Evolutionary conservation across 257 asterid species (phyloP).

Genomic region (Capsicum baccatum): DNA sequence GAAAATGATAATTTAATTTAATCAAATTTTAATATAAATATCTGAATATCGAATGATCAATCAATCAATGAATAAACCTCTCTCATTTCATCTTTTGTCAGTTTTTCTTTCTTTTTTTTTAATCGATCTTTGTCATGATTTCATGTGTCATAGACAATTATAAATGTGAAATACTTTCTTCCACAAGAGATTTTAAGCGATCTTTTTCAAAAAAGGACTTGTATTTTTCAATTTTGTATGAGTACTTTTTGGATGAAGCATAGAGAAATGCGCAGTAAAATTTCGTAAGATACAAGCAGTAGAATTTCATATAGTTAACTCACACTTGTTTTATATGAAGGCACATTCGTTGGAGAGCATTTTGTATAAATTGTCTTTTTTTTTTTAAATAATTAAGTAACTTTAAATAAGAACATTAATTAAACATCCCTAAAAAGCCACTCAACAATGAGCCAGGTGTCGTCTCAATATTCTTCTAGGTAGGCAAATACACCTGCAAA

Average conservation of each 20-base stretch:
- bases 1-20: no score
- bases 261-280: no score
- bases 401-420: not conserved
- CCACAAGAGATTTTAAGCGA: not conserved
- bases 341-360: no score
- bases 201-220: not conserved
- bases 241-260: not conserved
- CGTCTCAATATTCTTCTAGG: not conserved
- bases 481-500: not conserved
- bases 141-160: not conserved
- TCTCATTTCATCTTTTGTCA: no score
- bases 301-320: no score
- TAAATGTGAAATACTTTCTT: not conserved
- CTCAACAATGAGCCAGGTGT: slow-evolving; percentile 7
- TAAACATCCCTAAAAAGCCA: not conserved
- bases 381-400: not conserved
- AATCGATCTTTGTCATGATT: not conserved
- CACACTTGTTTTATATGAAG: no score
- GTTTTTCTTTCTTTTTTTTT: no score
- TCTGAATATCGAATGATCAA: no score
- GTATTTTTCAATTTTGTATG: not conserved
- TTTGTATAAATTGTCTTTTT: no score
- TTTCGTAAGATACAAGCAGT: no score
- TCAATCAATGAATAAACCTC: no score
- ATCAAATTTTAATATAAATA: no score